Evolutionary conservation across 441 rosid genomes (phyloP).

Genomic region (Croton setiger): DNA sequence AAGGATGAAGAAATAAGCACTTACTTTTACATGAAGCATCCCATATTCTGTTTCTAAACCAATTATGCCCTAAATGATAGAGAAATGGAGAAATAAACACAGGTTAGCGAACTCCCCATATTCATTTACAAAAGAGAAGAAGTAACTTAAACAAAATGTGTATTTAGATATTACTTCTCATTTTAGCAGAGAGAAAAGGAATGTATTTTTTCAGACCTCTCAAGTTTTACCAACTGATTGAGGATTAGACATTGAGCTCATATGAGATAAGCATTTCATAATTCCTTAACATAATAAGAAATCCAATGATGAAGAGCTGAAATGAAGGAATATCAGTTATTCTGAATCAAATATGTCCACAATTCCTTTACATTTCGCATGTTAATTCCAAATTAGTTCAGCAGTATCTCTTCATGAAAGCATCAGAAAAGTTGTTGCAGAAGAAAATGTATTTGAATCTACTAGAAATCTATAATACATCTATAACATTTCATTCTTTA

Average conservation of each 20-base stretch:
- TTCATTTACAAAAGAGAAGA: not conserved
- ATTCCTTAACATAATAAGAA: not conserved
- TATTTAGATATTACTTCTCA: not conserved
- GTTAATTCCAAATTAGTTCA: not conserved
- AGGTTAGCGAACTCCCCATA: not conserved
- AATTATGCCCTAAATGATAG: constrained; percentile 30
- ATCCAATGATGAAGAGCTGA: not conserved
- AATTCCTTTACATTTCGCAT: not conserved
- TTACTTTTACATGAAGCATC: constrained; percentile 36
- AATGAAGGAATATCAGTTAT: not conserved
- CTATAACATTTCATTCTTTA: not conserved
- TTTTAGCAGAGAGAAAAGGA: not conserved
- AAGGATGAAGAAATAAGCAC: constrained; percentile 2
- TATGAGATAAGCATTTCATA: not conserved
- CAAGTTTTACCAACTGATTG: not conserved
- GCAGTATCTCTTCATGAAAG: too few relatives aligned
- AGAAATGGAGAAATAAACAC: not conserved
- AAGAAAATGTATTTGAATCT: not conserved
- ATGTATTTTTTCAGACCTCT: too few relatives aligned
- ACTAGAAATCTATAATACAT: not conserved
- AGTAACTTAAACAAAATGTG: not conserved
- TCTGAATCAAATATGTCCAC: not conserved
- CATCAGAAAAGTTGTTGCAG: not conserved
- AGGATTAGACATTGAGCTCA: not conserved
- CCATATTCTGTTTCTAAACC: constrained; percentile 41